A percentile compares a stretch with the other conserved stretches of the same genome.
These are phyloP conservation scores for Cryphonectria carpinicola DNA, from an alignment of 2,329 filamentous ascomycete genomes.

Conservation along the genomic window DNA sequence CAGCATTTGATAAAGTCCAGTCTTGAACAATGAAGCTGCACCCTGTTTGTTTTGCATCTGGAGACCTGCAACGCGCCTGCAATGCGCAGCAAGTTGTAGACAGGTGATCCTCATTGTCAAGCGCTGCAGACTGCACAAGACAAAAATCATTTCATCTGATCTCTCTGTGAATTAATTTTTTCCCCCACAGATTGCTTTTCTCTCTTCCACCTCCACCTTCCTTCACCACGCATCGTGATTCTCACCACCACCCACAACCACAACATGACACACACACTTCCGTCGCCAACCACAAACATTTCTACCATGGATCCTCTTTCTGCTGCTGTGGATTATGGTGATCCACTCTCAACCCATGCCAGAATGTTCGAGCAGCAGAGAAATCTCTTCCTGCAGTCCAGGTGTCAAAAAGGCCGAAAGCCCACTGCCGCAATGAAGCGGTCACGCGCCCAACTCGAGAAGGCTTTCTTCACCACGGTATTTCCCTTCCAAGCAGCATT, in stretches of 20 bases:
- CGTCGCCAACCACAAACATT: too few species aligned
- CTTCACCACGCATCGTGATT: not conserved
- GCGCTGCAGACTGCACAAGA: not conserved
- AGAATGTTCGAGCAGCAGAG: conserved; percentile 54
- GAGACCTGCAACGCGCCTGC: not conserved
- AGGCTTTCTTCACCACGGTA: not conserved
- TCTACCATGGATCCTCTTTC: not conserved
- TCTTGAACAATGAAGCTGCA: not conserved
- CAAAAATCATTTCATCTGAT: not conserved
- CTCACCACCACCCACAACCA: not conserved
- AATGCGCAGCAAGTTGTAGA: not conserved
- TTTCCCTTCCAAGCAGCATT: not conserved
- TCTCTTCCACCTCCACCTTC: not conserved
- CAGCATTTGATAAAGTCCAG: not conserved
- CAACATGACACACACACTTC: too few species aligned
- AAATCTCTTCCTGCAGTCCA: conserved; percentile 63
- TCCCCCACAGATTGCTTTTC: not conserved
- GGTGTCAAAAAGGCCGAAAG: conserved; percentile 17
- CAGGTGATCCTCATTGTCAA: not conserved
- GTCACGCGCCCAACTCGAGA: conserved; percentile 51
- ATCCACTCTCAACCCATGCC: not conserved
- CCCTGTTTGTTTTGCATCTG: not conserved
- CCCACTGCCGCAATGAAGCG: conserved; percentile 63
- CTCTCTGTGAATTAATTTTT: not conserved
- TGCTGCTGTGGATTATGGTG: not conserved